These are phyloP conservation scores for Botrytis aclada DNA, from an alignment of 2,329 filamentous ascomycete species.

Conservation along the genomic window DNA sequence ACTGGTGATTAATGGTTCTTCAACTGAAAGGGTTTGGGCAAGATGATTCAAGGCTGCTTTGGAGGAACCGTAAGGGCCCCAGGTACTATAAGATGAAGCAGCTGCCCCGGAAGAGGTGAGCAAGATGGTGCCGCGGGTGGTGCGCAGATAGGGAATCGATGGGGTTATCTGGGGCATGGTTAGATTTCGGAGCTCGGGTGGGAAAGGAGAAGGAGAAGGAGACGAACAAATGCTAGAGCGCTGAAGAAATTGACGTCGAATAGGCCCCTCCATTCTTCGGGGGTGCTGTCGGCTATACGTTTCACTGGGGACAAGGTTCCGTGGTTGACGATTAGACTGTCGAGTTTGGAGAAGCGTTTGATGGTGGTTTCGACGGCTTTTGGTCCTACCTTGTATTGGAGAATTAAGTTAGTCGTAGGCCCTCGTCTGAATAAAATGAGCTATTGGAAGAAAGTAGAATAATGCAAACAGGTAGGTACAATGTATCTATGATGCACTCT, in stretches of 20 bases:
- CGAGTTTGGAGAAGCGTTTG: constrained; percentile 66
- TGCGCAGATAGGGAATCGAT: constrained; percentile 65
- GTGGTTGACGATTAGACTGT: constrained; percentile 86
- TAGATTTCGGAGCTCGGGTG: constrained; percentile 16
- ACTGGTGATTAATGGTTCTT: constrained; percentile 73
- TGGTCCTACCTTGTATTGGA: constrained; percentile 45
- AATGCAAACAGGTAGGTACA: not conserved
- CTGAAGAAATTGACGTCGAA: constrained; percentile 91
- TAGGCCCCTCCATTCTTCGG: constrained; percentile 69
- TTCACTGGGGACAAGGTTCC: constrained; percentile 74
- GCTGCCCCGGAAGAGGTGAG: constrained; percentile 80
- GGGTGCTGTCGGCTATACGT: constrained; percentile 62
- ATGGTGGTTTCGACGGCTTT: constrained; percentile 65
- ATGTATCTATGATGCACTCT: not conserved
- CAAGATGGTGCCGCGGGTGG: constrained; percentile 67
- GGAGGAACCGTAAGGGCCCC: constrained; percentile 77
- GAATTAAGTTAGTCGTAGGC: not conserved
- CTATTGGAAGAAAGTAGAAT: not conserved
- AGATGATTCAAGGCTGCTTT: constrained; percentile 85
- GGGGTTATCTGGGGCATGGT: constrained; percentile 51
- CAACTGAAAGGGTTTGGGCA: constrained; percentile 65
- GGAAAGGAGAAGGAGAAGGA: not conserved
- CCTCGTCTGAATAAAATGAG: too few species aligned
- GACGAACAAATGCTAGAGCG: constrained; percentile 68
- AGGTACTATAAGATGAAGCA: constrained; percentile 61